These are phyloP conservation scores for Candida chilensis DNA, from an alignment of 805 yeast genomes.

Conservation along the genomic window DNA sequence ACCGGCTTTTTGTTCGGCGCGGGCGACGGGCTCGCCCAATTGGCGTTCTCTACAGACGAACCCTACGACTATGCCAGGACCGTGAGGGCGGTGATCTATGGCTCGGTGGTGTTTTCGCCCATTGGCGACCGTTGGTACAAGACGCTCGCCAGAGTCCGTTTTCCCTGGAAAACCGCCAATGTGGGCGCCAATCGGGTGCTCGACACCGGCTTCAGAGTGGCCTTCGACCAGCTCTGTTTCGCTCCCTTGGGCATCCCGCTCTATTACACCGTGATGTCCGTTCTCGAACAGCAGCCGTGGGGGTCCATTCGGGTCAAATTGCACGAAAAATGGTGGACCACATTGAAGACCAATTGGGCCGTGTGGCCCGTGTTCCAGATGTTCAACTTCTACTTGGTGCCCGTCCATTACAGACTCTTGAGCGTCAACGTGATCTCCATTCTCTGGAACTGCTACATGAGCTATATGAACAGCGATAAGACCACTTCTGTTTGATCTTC, in stretches of 20 bases:
- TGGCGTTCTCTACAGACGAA: conserved; percentile 24
- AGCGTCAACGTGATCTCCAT: conserved; percentile 66
- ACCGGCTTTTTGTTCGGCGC: conserved; percentile 57
- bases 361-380: conserved; percentile 90
- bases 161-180: conserved; percentile 14
- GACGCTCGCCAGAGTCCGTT: conserved; percentile 30
- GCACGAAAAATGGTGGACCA: conserved; percentile 48
- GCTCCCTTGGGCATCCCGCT: conserved; percentile 74
- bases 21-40: conserved; percentile 73
- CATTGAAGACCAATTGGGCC: conserved; percentile 67
- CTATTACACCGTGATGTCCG: conserved; percentile 59
- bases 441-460: conserved; percentile 78
- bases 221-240: conserved; percentile 64
- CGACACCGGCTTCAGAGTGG: conserved; percentile 41
- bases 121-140: conserved; percentile 68
- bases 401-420: conserved; percentile 59
- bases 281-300: conserved; percentile 46
- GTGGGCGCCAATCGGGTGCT: no score
- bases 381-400: conserved; percentile 67
- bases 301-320: conserved; percentile 32
- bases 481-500: no score
- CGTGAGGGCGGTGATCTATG: conserved; percentile 57
- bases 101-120: conserved; percentile 68
- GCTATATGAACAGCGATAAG: conserved; percentile 49
- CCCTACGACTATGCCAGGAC: conserved; percentile 48